Evolutionary conservation across 768 basidiomycete species (phyloP), one percentile per base, ranked within the genome.

Genomic region (Podaxis pistillaris): DNA sequence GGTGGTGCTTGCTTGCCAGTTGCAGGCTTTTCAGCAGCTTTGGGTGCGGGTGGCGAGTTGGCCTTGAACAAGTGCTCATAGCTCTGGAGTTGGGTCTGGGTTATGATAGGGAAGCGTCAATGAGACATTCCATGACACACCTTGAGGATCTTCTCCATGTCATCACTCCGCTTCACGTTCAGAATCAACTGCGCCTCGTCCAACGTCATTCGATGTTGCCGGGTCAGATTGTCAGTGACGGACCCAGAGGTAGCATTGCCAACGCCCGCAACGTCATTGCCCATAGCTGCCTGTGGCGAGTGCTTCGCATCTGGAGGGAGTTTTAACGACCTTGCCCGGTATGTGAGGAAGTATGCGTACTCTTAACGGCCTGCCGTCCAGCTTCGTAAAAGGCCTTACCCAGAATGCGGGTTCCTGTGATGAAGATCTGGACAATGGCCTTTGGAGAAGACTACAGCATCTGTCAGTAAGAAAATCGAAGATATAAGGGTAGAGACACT

Each of bases 141-240:
- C 83, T 91, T 88, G 41, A 91, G 71, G 26, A 96, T 78, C 49
- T 76, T 80, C 71, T 94, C 89, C 70, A 90, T 71, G 0, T 79
- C 69, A 24, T 92, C 90, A 22, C 83, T 90, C 40, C 85, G 84
- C 74, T 94, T 96, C 22, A 85, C 78, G 73, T 99, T 98, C 65
- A 99, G 77, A 70, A 99, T 94, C 63, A 97, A 78, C 69, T 89
- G 89, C 19, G 96, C 97, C 77, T 99, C 97, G 67, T 98, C 96
- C 67, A 96, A 69, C 6, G 94, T 94, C 95, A 99, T 96, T 56
- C 89, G 87, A 69, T 94, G 87, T 66, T 91, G 86, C 66, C 89
- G 85, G 57, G 93, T 94, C 41, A 97, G 77, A 69, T 84, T 86
- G 81, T 95, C 93, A 11, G 90, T 91, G 7, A 80, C 66, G 26